phyloP scores from a whole-genome alignment of 2,329 filamentous ascomycete genomes.

The Colletotrichum sp. region DNA sequence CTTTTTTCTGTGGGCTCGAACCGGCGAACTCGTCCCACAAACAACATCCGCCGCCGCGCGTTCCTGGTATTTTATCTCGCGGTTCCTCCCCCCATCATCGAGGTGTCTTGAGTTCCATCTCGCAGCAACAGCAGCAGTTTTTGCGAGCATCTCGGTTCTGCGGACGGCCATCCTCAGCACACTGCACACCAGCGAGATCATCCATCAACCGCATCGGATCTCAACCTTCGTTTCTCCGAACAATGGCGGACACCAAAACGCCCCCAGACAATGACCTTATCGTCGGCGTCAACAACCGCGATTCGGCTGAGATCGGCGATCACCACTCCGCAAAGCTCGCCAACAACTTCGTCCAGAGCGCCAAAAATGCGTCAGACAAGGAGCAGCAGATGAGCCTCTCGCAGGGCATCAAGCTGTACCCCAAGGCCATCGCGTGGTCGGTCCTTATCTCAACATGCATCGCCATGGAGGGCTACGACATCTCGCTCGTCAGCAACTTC shows the following conservation, averaged over 20 bases:
- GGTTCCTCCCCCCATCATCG: not conserved
- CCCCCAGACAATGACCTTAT: not conserved
- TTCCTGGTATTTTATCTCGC: not conserved
- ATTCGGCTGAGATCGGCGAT: conserved; percentile 5
- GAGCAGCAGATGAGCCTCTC: conserved; percentile 74
- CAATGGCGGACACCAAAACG: conserved; percentile 10
- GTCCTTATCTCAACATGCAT: conserved; percentile 89
- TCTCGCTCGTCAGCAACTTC: conserved; percentile 82
- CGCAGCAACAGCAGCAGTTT: not conserved
- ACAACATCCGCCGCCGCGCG: not conserved
- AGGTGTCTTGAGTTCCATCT: not conserved
- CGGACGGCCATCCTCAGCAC: not conserved
- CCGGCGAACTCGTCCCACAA: conserved; percentile 6
- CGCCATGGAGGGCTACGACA: conserved; percentile 89
- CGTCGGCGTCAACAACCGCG: not conserved
- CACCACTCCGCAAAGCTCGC: conserved; percentile 26
- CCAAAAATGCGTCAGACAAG: conserved; percentile 59
- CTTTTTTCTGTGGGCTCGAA: conserved; percentile 16
- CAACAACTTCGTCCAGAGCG: conserved; percentile 46
- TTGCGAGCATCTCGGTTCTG: not conserved
- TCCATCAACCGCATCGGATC: not conserved
- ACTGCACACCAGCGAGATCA: too few species aligned
- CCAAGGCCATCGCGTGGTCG: conserved; percentile 85
- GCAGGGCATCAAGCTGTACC: conserved; percentile 82
- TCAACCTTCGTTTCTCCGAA: not conserved